phyloP scores from a whole-genome alignment of 2,329 filamentous ascomycete genomes.

The Neonectria magnoliae region DNA sequence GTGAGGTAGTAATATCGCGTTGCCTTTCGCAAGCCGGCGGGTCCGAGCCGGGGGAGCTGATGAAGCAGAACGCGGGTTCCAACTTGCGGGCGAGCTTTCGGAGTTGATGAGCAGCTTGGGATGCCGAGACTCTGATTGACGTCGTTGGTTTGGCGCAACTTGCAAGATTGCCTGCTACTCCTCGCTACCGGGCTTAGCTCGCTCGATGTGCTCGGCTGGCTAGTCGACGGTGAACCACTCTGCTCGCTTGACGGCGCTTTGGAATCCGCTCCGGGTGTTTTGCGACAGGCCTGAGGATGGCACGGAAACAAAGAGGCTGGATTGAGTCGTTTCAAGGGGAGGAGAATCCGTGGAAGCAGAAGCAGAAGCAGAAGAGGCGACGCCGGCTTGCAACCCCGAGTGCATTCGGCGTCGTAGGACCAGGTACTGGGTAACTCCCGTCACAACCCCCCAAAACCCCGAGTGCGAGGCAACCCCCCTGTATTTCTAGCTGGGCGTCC shows the following conservation, averaged over 20 bases:
- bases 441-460: constrained; percentile 27
- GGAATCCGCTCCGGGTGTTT: not conserved
- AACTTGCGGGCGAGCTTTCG: not conserved
- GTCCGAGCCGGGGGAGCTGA: constrained; percentile 17
- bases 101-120: constrained; percentile 7
- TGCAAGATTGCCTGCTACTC: constrained; percentile 5
- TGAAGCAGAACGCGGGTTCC: not conserved
- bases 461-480: constrained; percentile 29
- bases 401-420: constrained; percentile 14
- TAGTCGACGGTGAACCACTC: not conserved
- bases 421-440: constrained; percentile 15
- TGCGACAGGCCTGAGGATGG: not conserved
- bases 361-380: constrained; percentile 1
- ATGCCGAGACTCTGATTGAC: constrained; percentile 30
- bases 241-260: not conserved
- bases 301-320: constrained; percentile 6
- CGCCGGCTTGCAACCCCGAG: constrained; percentile 13
- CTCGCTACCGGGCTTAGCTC: not conserved
- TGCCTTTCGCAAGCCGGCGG: constrained; percentile 25
- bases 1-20: constrained; percentile 16
- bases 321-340: constrained; percentile 19
- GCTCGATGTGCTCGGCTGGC: not conserved
- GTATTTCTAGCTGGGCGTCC: constrained; percentile 6
- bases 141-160: constrained; percentile 33
- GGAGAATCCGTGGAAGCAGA: constrained; percentile 5